These are phyloP conservation scores for Lactarius vividus DNA, from an alignment of 768 basidiomycete genomes.

Conservation along the genomic window DNA sequence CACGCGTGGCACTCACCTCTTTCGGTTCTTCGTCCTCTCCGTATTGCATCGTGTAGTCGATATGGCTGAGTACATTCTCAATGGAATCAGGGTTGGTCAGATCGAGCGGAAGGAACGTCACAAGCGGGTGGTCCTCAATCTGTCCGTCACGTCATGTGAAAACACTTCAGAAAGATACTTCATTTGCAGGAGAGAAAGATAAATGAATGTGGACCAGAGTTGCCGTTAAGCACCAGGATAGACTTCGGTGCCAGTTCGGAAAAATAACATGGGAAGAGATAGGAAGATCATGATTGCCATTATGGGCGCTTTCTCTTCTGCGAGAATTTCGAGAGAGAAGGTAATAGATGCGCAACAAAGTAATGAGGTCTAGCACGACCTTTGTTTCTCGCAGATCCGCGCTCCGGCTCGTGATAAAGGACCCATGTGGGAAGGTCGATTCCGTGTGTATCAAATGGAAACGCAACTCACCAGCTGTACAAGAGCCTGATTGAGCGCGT, in stretches of 20 bases:
- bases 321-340: constrained; percentile 16
- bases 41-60: constrained; percentile 98
- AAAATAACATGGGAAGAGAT: not conserved
- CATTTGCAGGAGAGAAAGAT: constrained; percentile 4
- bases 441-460: constrained; percentile 9
- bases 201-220: constrained; percentile 3
- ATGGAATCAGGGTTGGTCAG: constrained; percentile 87
- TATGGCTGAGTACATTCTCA: constrained; percentile 87
- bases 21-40: constrained; percentile 98
- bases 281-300: constrained; percentile 9
- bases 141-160: constrained; percentile 35
- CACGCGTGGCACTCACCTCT: constrained; percentile 52
- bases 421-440: constrained; percentile 8
- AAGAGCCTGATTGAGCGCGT: constrained; percentile 91
- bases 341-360: constrained; percentile 16
- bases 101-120: constrained; percentile 94
- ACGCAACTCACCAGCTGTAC: constrained; percentile 75
- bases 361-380: constrained; percentile 15
- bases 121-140: constrained; percentile 99
- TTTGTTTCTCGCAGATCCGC: constrained; percentile 21
- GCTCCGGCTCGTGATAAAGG: constrained; percentile 8
- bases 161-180: constrained; percentile 17
- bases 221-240: constrained; percentile 20
- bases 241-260: constrained; percentile 8
- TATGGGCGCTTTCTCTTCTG: constrained; percentile 5